These are phyloP conservation scores for Naganishia sp. DNA, from an alignment of 1,284 basidiomycete species.

Conservation along the genomic window DNA sequence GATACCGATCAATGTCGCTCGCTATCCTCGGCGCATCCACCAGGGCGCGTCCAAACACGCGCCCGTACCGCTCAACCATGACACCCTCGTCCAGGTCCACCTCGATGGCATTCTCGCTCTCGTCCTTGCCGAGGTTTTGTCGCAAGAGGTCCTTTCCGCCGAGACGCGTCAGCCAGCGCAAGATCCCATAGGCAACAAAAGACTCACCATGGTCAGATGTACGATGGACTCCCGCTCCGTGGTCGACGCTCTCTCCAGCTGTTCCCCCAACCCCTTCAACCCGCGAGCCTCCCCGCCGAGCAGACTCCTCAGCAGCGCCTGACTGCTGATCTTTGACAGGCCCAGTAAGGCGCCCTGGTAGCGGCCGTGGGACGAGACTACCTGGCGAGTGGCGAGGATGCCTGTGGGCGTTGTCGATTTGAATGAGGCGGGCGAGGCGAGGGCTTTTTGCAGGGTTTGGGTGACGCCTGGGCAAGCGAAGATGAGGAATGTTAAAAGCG, in stretches of 20 bases:
- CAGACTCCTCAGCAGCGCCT: conserved; percentile 75
- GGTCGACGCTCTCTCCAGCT: conserved; percentile 36
- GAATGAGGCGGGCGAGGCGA: conserved; percentile 51
- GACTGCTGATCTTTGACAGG: conserved; percentile 75
- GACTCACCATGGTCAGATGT: conserved; percentile 39
- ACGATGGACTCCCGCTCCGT: conserved; percentile 43
- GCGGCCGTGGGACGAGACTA: conserved; percentile 60
- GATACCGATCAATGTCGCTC: conserved; percentile 11
- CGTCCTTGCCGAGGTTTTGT: conserved; percentile 10
- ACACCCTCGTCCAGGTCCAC: conserved; percentile 31
- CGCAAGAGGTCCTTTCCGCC: conserved; percentile 3
- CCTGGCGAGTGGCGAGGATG: conserved; percentile 26
- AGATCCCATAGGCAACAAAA: no score
- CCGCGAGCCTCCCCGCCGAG: conserved; percentile 44
- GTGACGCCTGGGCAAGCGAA: conserved; percentile 66
- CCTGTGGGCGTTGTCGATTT: conserved; percentile 29
- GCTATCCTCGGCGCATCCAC: background rate
- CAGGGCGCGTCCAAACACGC: conserved; percentile 35
- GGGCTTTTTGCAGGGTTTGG: conserved; percentile 85
- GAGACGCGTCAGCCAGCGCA: background rate
- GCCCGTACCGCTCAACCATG: conserved; percentile 33
- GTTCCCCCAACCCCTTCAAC: conserved; percentile 42
- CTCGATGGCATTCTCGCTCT: conserved; percentile 34
- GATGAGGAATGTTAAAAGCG: conserved; percentile 56
- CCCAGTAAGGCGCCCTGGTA: conserved; percentile 84